Percentiles rank a stretch among this genome's conserved stretches.
These are phyloP conservation scores for Pseudocercospora vitis DNA, from an alignment of 2,329 filamentous ascomycete genomes.

Conservation along the genomic window DNA sequence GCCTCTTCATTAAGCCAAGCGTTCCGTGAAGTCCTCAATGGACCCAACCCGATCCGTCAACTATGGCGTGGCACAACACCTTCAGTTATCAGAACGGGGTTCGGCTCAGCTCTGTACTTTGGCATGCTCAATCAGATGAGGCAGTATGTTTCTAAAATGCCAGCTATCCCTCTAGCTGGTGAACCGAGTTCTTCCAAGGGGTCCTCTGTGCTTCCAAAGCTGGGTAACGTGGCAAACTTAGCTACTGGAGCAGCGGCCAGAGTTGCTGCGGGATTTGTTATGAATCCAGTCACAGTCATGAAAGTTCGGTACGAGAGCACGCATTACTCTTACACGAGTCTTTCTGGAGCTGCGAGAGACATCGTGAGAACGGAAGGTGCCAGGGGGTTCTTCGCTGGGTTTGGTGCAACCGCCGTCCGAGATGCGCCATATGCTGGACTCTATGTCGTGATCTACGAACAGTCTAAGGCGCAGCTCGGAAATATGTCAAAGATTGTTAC, in stretches of 20 bases:
- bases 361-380: constrained; percentile 72
- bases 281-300: constrained; percentile 95
- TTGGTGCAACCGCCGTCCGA: constrained; percentile 86
- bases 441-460: constrained; percentile 93
- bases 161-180: constrained; percentile 21
- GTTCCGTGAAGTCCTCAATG: constrained; percentile 67
- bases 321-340: constrained; percentile 77
- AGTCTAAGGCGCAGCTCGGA: constrained; percentile 66
- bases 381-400: constrained; percentile 87
- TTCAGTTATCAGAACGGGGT: constrained; percentile 87
- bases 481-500: constrained; percentile 26
- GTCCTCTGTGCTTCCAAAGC: constrained; percentile 75
- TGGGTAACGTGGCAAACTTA: constrained; percentile 83
- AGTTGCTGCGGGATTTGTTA: constrained; percentile 80
- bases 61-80: constrained; percentile 94
- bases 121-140: constrained; percentile 69
- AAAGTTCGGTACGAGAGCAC: constrained; percentile 95
- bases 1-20: constrained; percentile 65
- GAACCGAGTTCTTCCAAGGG: constrained; percentile 9
- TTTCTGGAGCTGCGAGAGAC: constrained; percentile 69
- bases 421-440: constrained; percentile 96
- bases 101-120: constrained; percentile 93
- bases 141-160: constrained; percentile 42
- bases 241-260: constrained; percentile 80
- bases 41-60: constrained; percentile 65